phyloP scores from a whole-genome alignment of 768 basidiomycete genomes.

The Albatrellus ellisii region DNA sequence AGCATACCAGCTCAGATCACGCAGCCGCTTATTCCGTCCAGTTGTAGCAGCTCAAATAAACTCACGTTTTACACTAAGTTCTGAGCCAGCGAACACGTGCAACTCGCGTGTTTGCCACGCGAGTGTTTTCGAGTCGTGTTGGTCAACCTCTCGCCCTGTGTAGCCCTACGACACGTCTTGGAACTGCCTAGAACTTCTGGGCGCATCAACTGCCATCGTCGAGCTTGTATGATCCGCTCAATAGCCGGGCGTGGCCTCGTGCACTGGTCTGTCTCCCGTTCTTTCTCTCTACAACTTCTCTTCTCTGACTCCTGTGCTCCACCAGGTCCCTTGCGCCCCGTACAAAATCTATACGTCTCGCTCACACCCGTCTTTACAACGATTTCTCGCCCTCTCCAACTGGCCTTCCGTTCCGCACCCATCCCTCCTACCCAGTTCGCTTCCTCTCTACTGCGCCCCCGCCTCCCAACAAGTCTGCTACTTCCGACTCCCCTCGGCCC shows the following conservation, averaged over 20 bases:
- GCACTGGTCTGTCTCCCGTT: constrained; percentile 24
- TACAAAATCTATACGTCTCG: not conserved
- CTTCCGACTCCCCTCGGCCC: constrained; percentile 14
- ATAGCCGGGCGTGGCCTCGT: constrained; percentile 24
- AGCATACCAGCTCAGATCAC: too few species aligned
- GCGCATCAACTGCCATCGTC: not conserved
- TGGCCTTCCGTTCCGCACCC: not conserved
- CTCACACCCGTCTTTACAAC: not conserved
- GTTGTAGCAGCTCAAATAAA: too few species aligned
- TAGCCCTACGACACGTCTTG: not conserved
- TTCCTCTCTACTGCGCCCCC: constrained; percentile 17
- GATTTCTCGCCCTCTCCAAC: not conserved
- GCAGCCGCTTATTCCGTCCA: too few species aligned
- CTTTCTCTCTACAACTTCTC: too few species aligned
- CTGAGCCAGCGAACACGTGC: too few species aligned
- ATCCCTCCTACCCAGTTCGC: constrained; percentile 4
- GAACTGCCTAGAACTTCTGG: not conserved
- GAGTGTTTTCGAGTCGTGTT: too few species aligned
- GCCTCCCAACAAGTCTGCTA: constrained; percentile 2
- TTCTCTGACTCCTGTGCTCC: not conserved
- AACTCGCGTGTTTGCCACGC: too few species aligned
- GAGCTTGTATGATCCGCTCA: constrained; percentile 24
- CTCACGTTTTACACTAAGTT: too few species aligned
- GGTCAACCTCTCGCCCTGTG: too few species aligned
- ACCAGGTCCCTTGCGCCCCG: too few species aligned